These are phyloP conservation scores for Elaeagnus macrophylla DNA, from an alignment of 306 rosid genomes.

Conservation along the genomic window DNA sequence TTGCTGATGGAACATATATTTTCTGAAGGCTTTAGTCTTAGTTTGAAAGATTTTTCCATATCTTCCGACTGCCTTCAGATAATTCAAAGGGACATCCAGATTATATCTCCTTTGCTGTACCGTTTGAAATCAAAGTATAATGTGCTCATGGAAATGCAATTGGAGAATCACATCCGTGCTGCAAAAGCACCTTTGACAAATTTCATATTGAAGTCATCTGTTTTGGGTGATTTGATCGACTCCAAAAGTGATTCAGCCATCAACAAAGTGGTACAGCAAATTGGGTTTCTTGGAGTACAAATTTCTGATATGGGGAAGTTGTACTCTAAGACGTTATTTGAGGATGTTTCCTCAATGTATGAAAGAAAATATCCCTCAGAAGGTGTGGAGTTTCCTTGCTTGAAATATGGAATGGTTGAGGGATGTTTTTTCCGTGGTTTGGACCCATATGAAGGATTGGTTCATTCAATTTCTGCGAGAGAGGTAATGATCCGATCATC, in stretches of 20 bases:
- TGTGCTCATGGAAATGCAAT: slow-evolving; percentile 59
- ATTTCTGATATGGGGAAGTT: slow-evolving; percentile 69
- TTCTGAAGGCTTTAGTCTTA: slow-evolving; percentile 75
- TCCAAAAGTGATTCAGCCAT: slow-evolving; percentile 70
- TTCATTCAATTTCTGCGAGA: slow-evolving; percentile 82
- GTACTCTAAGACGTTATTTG: slow-evolving; percentile 71
- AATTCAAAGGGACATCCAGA: slow-evolving; percentile 40
- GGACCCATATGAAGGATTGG: slow-evolving; percentile 82
- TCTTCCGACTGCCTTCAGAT: slow-evolving; percentile 30
- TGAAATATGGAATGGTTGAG: slow-evolving; percentile 65
- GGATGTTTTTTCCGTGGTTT: slow-evolving; percentile 77
- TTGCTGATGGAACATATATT: slow-evolving; percentile 81
- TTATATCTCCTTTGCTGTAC: slow-evolving; percentile 42
- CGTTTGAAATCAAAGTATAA: slow-evolving; percentile 58
- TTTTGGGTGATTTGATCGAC: slow-evolving; percentile 62
- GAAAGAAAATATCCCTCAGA: slow-evolving; percentile 43
- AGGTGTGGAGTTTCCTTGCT: slow-evolving; percentile 58
- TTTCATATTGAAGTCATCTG: slow-evolving; percentile 52
- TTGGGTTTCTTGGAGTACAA: slow-evolving; percentile 82
- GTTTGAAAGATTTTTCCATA: slow-evolving; percentile 66
- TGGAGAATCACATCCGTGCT: slow-evolving; percentile 51
- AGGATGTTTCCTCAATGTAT: slow-evolving; percentile 59
- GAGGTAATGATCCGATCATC: slow-evolving; percentile 84
- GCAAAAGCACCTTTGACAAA: slow-evolving; percentile 40
- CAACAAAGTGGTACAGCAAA: slow-evolving; percentile 70